phyloP scores from a whole-genome alignment of 495 filamentous ascomycete genomes.

The Penicillium pancosmium region DNA sequence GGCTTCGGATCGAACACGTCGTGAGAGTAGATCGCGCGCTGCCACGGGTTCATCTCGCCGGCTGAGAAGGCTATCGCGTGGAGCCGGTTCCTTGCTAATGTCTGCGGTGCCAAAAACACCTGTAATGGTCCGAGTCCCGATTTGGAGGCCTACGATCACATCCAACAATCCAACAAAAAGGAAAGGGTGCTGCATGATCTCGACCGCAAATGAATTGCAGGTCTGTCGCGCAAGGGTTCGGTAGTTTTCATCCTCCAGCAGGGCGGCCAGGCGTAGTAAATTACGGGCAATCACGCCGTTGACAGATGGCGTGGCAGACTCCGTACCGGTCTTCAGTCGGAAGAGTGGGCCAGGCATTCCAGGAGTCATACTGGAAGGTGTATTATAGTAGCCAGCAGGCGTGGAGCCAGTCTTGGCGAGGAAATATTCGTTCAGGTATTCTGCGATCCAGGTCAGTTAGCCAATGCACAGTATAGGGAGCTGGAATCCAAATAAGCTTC shows the following conservation, averaged over 20 bases:
- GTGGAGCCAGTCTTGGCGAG: conserved; percentile 54
- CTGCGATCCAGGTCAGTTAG: conserved; percentile 38
- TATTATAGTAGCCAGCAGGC: conserved; percentile 85
- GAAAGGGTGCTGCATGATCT: conserved; percentile 90
- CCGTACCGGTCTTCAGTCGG: conserved; percentile 90
- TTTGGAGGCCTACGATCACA: conserved; percentile 71
- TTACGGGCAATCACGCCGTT: conserved; percentile 86
- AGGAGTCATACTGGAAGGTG: conserved; percentile 59
- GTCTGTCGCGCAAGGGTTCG: conserved; percentile 69
- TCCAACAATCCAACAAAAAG: conserved; percentile 80
- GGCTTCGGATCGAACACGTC: conserved; percentile 42
- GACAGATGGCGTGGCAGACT: conserved; percentile 83
- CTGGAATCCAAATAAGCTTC: conserved; percentile 12
- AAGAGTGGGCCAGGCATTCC: conserved; percentile 79
- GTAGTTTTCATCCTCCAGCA: conserved; percentile 71
- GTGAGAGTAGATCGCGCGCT: conserved; percentile 41
- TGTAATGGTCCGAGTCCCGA: conserved; percentile 50
- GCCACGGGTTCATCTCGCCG: conserved; percentile 34
- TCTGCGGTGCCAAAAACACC: conserved; percentile 42
- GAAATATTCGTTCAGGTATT: conserved; percentile 69
- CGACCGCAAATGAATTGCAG: conserved; percentile 80
- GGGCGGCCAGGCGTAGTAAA: conserved; percentile 71
- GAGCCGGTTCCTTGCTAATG: conserved; percentile 8
- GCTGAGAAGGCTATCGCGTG: conserved; percentile 27
- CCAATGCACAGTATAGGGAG: neutral